Evolutionary conservation across 2,329 filamentous ascomycete genomes (phyloP), one percentile per base, ranked within the genome.

Genomic region (Hyphodiscus sp.): DNA sequence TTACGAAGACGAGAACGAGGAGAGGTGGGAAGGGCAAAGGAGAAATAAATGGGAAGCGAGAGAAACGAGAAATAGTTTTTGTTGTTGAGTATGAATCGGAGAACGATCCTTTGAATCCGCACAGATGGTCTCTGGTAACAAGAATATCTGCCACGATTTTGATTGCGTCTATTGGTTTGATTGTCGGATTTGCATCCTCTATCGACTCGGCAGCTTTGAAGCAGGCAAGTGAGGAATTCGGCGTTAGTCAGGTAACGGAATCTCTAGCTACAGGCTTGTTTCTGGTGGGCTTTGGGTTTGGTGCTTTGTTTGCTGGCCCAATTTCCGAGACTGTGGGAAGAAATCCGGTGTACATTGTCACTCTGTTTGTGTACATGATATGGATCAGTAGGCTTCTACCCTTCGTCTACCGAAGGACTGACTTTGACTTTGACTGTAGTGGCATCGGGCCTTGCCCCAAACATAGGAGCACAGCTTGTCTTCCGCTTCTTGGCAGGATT

Each of bases 131-230:
- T 15, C 15, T 26, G 7, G 19, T 23, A 20, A 42, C 33, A 9
- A 18, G 47, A 16, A 23, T 42, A 15, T 7, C 13, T 11, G n/a
- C 19, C 13, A 50, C 38, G 18, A 20, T 43, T 2, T 10, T 50
- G 11, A 16, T 50, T 18, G n/a, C 47, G 6, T 42, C 10, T 20
- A 42, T 50, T 23, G 18, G 16, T n/a, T 74, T 77, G 26, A 71
- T 77, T 0, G 76, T 81, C 0, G 73, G 73, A 2, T 69, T 74
- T 1, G 77, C 78, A 0, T 77, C 75, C 3, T 74, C 77, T 0
- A 79, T 82, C 42, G 77, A 81, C 51, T 75, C 76, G 0, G 71
- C 71, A 0, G 74, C 76, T 1, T 57, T 78, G 0, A 68, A 69
- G 0, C 71, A 76, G 55, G 77, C 75, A 0, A 69, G 72, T 0